A percentile compares a stretch with the other conserved stretches of the same genome.
These are phyloP conservation scores for Suillus bovinus DNA, from an alignment of 768 basidiomycete species.

Conservation along the genomic window DNA sequence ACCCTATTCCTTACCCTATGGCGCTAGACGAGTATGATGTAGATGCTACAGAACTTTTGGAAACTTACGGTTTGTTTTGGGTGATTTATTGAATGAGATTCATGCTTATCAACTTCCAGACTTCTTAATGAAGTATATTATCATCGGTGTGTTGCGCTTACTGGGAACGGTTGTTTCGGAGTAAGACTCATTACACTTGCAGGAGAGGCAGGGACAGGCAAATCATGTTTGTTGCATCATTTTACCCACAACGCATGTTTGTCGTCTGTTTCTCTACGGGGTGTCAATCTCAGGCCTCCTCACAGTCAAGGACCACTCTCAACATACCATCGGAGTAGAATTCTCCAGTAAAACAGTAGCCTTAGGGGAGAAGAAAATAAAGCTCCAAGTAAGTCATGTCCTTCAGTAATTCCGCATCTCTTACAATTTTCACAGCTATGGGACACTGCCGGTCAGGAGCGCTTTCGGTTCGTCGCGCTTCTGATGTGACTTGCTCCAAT, in stretches of 20 bases:
- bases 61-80: slow-evolving; percentile 78
- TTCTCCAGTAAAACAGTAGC: slow-evolving; percentile 94
- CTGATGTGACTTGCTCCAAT: slow-evolving; percentile 17
- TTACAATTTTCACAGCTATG: slow-evolving; percentile 61
- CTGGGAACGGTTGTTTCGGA: slow-evolving; percentile 10
- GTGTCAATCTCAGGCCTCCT: slow-evolving; percentile 7
- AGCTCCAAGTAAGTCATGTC: slow-evolving; percentile 73
- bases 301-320: slow-evolving; percentile 95
- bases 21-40: slow-evolving; percentile 64
- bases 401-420: slow-evolving; percentile 17
- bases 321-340: slow-evolving; percentile 98
- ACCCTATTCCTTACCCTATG: slow-evolving; percentile 41
- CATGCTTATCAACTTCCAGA: slow-evolving; percentile 51
- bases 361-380: slow-evolving; percentile 92
- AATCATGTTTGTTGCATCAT: slow-evolving; percentile 95
- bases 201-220: slow-evolving; percentile 98
- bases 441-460: slow-evolving; percentile 97
- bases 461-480: slow-evolving; percentile 64
- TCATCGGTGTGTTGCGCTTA: slow-evolving; percentile 66
- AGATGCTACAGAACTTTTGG: slow-evolving; percentile 89
- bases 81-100: neutral
- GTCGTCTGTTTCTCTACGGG: slow-evolving; percentile 33
- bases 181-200: slow-evolving; percentile 12
- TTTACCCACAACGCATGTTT: slow-evolving; percentile 94
- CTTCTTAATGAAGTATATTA: slow-evolving; percentile 98